A percentile compares a stretch with the other conserved stretches of the same genome.
These are phyloP conservation scores for Chlorella vulgaris DNA, from an alignment of 139 green algal genomes.

Conservation along the genomic window DNA sequence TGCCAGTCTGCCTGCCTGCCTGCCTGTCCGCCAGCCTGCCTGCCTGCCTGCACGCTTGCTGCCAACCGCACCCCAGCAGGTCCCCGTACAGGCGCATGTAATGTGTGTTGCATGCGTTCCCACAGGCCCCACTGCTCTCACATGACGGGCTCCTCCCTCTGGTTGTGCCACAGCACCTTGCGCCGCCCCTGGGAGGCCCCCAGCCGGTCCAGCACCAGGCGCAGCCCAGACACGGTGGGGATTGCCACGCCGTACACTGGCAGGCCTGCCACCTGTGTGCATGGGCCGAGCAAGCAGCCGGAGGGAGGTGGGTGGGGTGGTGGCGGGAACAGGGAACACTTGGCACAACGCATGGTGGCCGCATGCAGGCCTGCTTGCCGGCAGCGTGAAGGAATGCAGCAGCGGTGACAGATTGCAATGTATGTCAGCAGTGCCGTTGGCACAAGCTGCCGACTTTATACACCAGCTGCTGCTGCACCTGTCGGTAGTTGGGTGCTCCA, in stretches of 20 bases:
- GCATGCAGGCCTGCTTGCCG: not conserved
- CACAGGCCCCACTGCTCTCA: no score
- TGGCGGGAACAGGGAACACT: not conserved
- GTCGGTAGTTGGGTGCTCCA: conserved; percentile 93
- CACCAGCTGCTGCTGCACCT: conserved; percentile 47
- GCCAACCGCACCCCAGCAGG: not conserved
- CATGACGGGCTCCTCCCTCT: conserved; percentile 95
- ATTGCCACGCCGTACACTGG: conserved; percentile 95
- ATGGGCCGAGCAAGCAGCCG: not conserved
- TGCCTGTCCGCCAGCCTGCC: no score
- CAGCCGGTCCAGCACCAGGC: conserved; percentile 78
- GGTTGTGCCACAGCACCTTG: conserved; percentile 92
- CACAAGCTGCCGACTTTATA: not conserved
- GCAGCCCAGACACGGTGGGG: conserved; percentile 85
- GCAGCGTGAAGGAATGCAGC: not conserved
- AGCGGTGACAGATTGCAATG: not conserved
- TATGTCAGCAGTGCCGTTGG: not conserved
- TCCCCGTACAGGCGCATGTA: conserved; percentile 21
- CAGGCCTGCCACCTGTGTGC: conserved; percentile 74
- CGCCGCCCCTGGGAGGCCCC: conserved; percentile 61
- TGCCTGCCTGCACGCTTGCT: no score
- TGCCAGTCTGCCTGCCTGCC: no score
- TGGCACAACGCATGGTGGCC: not conserved
- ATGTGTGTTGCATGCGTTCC: no score
- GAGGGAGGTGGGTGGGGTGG: not conserved